Evolutionary conservation across 2,329 filamentous ascomycete species (phyloP), one percentile per base, ranked within the genome.

Genomic region (Cephalotrichum gorgonifer): DNA sequence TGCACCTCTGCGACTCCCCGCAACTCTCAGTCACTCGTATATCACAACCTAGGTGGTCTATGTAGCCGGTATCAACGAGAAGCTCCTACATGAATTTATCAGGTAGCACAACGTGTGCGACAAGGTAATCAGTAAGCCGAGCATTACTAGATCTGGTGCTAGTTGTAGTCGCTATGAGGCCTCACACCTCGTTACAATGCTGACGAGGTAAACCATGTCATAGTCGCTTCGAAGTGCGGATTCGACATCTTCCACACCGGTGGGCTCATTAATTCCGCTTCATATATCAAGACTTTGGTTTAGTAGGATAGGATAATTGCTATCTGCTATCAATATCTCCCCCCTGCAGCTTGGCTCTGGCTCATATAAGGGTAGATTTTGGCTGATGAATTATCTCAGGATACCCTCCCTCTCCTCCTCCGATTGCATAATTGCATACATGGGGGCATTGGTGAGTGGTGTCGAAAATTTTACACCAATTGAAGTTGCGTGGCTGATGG

Each of bases 181-280:
- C n/a, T n/a, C n/a, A n/a, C n/a, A n/a, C n/a, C n/a, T n/a, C n/a
- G n/a, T n/a, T n/a, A n/a, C n/a, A n/a, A n/a, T n/a, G 6, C 8
- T 35, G 5, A 27, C 17, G 11, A 22, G n/a, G n/a, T n/a, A n/a
- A n/a, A n/a, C n/a, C n/a, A n/a, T n/a, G n/a, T n/a, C n/a, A 1
- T 31, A 73, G 70, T 74, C 48, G 71, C 71, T 6, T 74, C 71
- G 0, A 74, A 74, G 49, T 74, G 71, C 51, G 71, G 70, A 0
- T 63, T 74, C 35, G 55, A 65, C 14, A 57, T 58, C 4, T 67
- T 71, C 39, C 63, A 59, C 12, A 55, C 56, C 1, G 56, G 59
- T 4, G 28, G 28, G 6, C 60, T 73, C 28, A 72, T 68, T 43
- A 74, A 74, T 54, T 70, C 66, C 4, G 59, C 70, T 2, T 50